Conservation (phyloP, 768 basidiomycete genomes). For the Phanerodontia chrysosporium region DNA sequence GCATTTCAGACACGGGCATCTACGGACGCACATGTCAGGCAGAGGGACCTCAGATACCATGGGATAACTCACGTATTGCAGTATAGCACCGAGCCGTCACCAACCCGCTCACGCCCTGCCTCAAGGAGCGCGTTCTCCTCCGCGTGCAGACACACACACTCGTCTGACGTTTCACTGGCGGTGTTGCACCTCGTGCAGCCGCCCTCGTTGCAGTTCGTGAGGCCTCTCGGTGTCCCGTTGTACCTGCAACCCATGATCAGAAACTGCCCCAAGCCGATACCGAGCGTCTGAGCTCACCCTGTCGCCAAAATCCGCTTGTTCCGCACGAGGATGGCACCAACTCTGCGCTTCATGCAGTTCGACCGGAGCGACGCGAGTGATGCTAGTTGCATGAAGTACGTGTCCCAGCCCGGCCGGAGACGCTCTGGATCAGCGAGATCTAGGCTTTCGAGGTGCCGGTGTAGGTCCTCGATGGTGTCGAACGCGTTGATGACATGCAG, state of each 20-base stretch:
- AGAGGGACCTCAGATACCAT: background rate
- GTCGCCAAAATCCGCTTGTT: conserved; percentile 77
- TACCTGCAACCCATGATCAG: conserved; percentile 46
- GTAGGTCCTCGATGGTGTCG: conserved; percentile 44
- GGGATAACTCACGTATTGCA: conserved; percentile 84
- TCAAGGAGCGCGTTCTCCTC: conserved; percentile 97
- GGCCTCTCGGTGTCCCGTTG: conserved; percentile 92
- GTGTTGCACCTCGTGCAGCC: conserved; percentile 83
- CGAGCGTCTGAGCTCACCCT: conserved; percentile 61
- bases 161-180: conserved; percentile 47
- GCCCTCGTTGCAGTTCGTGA: conserved; percentile 87
- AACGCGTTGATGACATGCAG: conserved; percentile 68
- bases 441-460: conserved; percentile 60
- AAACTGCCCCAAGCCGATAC: conserved; percentile 1
- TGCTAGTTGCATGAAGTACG: conserved; percentile 96
- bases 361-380: conserved; percentile 85
- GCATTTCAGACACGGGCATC: conserved; percentile 97
- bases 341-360: conserved; percentile 96
- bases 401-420: conserved; percentile 88
- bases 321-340: conserved; percentile 90
- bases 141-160: conserved; percentile 94
- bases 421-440: conserved; percentile 70
- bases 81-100: conserved; percentile 76
- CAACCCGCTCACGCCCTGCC: conserved; percentile 89
- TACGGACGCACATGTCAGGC: conserved; percentile 28